Evolutionary conservation across 805 yeast species (phyloP), one percentile per base, ranked within the genome.

Genomic region (Middelhovenomyces tepae): DNA sequence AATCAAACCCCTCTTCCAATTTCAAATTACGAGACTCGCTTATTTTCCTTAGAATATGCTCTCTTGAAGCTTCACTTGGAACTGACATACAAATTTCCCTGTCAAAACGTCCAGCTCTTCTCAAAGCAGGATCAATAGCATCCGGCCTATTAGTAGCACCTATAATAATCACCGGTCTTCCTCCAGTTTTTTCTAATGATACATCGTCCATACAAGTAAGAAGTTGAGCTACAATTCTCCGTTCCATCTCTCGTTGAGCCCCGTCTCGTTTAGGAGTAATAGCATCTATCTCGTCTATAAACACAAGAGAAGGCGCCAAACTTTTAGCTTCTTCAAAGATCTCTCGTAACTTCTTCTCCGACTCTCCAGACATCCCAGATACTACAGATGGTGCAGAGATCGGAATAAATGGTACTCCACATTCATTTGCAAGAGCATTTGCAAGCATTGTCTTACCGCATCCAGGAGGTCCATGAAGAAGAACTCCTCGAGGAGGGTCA

Each of bases 121-220:
- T 72, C 43, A 91, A 66, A 0, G 97, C 97, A 2, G 95, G 75
- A 55, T 91, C 98, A 23, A 91, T 64, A 0, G 96, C 77, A 54
- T 91, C 97, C 0, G 98, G 98, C 43, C 98, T 69, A 53, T 91
- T 91, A 0, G 98, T 91, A 1, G 98, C 98, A 21, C 97, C 98
- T 16, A 91, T 75, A 0, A 91, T 79, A 42, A 91, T 79, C 1
- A 91, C 95, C 0, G 97, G 96, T 42, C 81, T 82, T 2, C 95
- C 95, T 32, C 71, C 81, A 0, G 96, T 89, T 43, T 87, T 86
- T 26, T 80, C 94, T 40, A 89, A 59, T 1, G 94, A 70, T 24
- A 91, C 59, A 50, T 86, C 95, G 58, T 91, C 98, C 82, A 91
- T 87, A 18, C 94, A 78, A 0, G 98, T 91, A 27, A 91, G 65